phyloP scores from a whole-genome alignment of 2,329 filamentous ascomycete genomes.

The Harringtonia lauricola region DNA sequence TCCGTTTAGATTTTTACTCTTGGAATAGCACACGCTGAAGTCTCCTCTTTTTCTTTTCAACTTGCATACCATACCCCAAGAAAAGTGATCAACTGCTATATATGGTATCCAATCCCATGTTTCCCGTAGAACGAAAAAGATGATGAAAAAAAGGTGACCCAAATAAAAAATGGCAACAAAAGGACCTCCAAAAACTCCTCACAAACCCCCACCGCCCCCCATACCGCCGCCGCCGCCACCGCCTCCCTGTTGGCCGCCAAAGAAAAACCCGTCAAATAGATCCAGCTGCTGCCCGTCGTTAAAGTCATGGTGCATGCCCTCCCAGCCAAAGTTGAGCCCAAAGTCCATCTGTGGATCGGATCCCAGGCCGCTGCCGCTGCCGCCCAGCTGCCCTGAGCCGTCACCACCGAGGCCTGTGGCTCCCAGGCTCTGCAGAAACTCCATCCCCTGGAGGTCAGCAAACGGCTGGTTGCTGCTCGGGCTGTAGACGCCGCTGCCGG shows the following conservation, averaged over 20 bases:
- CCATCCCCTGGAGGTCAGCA: conserved; percentile 40
- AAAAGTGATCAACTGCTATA: no score
- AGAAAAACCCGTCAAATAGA: conserved; percentile 64
- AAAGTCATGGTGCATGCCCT: conserved; percentile 51
- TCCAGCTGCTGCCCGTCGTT: conserved; percentile 50
- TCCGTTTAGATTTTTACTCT: no score
- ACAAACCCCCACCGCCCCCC: background rate
- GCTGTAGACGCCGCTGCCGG: conserved; percentile 8
- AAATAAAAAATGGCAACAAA: background rate
- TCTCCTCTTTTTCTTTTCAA: no score
- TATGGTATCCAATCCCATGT: no score
- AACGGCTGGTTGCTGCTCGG: conserved; percentile 22
- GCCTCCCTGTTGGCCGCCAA: conserved; percentile 41
- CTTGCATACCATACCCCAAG: no score
- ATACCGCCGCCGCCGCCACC: conserved; percentile 12
- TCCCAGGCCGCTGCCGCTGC: conserved; percentile 15
- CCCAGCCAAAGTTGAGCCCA: conserved; percentile 56
- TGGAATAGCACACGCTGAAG: no score
- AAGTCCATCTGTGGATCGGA: conserved; percentile 46
- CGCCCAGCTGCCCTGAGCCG: background rate
- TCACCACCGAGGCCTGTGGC: conserved; percentile 7
- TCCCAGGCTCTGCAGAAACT: conserved; percentile 38
- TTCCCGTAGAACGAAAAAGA: background rate
- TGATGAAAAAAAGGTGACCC: background rate
- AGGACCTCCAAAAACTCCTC: background rate